These are phyloP conservation scores for Emmonsia crescens DNA, from an alignment of 2,329 filamentous ascomycete species.

Conservation along the genomic window DNA sequence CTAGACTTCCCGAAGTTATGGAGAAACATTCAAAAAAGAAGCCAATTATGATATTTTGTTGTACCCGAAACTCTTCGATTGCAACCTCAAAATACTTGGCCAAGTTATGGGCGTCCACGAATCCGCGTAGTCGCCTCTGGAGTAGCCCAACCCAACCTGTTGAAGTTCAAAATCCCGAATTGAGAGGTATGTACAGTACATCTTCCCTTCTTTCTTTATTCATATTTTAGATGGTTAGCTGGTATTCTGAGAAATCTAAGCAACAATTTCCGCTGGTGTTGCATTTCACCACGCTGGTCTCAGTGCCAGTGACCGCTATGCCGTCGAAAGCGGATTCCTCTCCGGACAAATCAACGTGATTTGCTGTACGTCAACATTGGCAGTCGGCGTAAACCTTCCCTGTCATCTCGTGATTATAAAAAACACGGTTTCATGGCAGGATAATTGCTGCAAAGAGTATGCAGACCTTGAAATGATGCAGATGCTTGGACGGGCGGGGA, in stretches of 20 bases:
- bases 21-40: slow-evolving; percentile 57
- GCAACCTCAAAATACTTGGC: slow-evolving; percentile 57
- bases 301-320: slow-evolving; percentile 49
- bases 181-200: slow-evolving; percentile 39
- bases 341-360: slow-evolving; percentile 66
- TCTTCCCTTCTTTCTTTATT: slow-evolving; percentile 18
- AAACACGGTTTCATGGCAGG: slow-evolving; percentile 58
- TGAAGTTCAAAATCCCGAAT: slow-evolving; percentile 46
- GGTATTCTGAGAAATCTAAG: slow-evolving; percentile 20
- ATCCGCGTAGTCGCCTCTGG: slow-evolving; percentile 51
- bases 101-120: slow-evolving; percentile 50
- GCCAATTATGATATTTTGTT: slow-evolving; percentile 75
- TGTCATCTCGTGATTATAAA: slow-evolving; percentile 78
- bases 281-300: slow-evolving; percentile 77
- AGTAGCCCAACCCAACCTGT: slow-evolving; percentile 43
- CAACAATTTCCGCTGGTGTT: slow-evolving; percentile 48
- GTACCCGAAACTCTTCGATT: slow-evolving; percentile 60
- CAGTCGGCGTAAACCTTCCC: slow-evolving; percentile 73
- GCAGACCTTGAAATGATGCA: slow-evolving; percentile 80
- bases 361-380: slow-evolving; percentile 77
- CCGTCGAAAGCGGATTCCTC: slow-evolving; percentile 58
- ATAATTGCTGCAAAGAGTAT: slow-evolving; percentile 55
- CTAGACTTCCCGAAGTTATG: slow-evolving; percentile 56
- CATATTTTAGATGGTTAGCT: slow-evolving; percentile 8
- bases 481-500: slow-evolving; percentile 75